Evolutionary conservation across 306 rosid species (phyloP).

Genomic region (Cucumis cinereus): DNA sequence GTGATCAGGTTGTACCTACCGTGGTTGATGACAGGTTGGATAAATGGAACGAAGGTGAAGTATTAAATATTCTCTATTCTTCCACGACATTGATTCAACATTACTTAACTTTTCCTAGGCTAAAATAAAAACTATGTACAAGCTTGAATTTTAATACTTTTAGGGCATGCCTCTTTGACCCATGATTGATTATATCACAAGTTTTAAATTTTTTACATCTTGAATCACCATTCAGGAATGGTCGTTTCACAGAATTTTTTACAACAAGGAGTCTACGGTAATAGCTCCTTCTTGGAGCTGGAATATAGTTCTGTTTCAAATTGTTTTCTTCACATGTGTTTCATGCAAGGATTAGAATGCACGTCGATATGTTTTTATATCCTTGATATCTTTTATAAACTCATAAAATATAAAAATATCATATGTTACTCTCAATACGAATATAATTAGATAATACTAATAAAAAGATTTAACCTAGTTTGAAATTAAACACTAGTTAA

Average conservation of each 20-base stretch:
- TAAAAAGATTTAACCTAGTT: too few species aligned
- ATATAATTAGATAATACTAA: too few species aligned
- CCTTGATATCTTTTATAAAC: too few species aligned
- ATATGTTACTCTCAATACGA: too few species aligned
- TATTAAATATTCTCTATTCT: not conserved
- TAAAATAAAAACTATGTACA: not conserved
- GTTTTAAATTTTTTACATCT: not conserved
- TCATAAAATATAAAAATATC: too few species aligned
- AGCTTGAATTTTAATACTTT: not conserved
- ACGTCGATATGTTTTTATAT: too few species aligned
- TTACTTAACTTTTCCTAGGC: not conserved
- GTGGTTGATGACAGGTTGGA: conserved; percentile 85
- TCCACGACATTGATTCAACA: not conserved
- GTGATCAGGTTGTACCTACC: conserved; percentile 88
- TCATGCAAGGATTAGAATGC: not conserved
- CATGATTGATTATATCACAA: not conserved
- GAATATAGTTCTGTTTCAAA: not conserved
- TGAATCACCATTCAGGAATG: not conserved
- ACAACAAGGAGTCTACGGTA: not conserved
- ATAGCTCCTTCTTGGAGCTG: not conserved
- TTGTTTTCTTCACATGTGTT: not conserved
- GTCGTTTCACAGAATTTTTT: not conserved
- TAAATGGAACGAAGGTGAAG: conserved; percentile 61
- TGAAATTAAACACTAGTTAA: too few species aligned
- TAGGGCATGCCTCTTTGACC: not conserved